phyloP scores from a whole-genome alignment of 2,329 filamentous ascomycete species.

The Ophiostoma triangulosporum region DNA sequence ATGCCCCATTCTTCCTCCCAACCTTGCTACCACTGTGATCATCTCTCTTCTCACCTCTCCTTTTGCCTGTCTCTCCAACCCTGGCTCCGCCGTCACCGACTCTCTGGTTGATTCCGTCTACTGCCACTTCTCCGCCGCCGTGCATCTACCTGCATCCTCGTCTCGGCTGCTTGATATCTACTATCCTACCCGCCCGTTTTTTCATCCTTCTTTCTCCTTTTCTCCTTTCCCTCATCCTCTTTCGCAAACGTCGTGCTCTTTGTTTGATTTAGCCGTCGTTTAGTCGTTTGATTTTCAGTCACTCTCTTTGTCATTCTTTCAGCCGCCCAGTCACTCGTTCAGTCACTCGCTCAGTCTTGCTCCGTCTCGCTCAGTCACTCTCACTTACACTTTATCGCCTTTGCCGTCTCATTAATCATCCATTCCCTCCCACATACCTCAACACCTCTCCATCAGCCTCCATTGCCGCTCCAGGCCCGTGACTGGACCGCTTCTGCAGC shows the following conservation, averaged over 20 bases:
- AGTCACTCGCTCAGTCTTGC: background rate
- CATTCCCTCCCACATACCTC: background rate
- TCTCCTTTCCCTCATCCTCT: slow-evolving; percentile 3
- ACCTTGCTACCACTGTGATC: background rate
- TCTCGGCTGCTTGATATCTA: slow-evolving; percentile 9
- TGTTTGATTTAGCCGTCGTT: background rate
- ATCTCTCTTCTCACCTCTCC: background rate
- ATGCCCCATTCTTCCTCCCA: background rate
- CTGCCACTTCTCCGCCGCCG: background rate
- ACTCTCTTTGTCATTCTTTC: background rate
- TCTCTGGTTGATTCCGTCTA: background rate
- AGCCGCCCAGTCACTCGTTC: background rate
- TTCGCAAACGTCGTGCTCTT: background rate
- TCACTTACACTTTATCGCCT: background rate
- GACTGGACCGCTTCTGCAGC: slow-evolving; percentile 7
- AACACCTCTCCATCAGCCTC: background rate
- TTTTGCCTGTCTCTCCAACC: background rate
- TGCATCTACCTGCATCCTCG: background rate
- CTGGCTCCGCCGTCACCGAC: background rate
- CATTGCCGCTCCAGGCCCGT: slow-evolving; percentile 1
- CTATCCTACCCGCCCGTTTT: background rate
- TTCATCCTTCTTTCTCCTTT: slow-evolving; percentile 7
- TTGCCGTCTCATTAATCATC: background rate
- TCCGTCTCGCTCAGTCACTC: background rate
- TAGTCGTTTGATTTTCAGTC: background rate